A percentile compares a stretch with the other conserved stretches of the same genome.
These are phyloP conservation scores for Ceratobasidium sp. DNA, from an alignment of 1,284 basidiomycete species.

Conservation along the genomic window DNA sequence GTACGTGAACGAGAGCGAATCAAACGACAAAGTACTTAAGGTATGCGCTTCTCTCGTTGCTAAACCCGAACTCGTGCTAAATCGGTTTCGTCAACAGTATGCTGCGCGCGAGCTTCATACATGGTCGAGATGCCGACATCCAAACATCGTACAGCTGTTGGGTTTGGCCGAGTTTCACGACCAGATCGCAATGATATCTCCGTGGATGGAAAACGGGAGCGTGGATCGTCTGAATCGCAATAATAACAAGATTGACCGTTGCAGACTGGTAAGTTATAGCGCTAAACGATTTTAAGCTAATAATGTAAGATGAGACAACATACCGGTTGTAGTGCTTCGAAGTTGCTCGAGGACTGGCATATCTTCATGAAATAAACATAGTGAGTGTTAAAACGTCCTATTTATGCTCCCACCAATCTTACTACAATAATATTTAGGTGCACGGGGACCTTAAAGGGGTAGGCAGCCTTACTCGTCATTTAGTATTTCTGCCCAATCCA, in stretches of 20 bases:
- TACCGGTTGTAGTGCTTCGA: neutral
- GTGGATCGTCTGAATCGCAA: neutral
- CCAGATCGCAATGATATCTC: no score
- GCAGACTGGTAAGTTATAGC: neutral
- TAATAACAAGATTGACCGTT: neutral
- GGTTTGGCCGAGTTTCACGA: neutral
- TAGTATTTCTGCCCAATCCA: neutral
- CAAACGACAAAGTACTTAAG: neutral
- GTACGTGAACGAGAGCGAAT: neutral
- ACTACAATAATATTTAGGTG: neutral
- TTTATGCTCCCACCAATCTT: neutral
- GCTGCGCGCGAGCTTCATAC: neutral
- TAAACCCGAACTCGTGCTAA: neutral
- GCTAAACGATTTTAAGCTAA: neutral
- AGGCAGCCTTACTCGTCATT: no score
- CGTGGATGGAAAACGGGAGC: no score
- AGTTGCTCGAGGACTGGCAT: neutral
- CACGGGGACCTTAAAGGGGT: slow-evolving; percentile 1
- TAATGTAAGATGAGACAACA: no score
- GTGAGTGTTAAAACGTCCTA: neutral
- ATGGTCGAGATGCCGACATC: slow-evolving; percentile 15
- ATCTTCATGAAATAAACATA: neutral
- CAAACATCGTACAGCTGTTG: neutral
- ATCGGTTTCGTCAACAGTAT: neutral
- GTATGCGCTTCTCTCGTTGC: neutral